Base-by-base conservation (phyloP, 805 yeast species). In the Brettanomyces anomalus region DNA sequence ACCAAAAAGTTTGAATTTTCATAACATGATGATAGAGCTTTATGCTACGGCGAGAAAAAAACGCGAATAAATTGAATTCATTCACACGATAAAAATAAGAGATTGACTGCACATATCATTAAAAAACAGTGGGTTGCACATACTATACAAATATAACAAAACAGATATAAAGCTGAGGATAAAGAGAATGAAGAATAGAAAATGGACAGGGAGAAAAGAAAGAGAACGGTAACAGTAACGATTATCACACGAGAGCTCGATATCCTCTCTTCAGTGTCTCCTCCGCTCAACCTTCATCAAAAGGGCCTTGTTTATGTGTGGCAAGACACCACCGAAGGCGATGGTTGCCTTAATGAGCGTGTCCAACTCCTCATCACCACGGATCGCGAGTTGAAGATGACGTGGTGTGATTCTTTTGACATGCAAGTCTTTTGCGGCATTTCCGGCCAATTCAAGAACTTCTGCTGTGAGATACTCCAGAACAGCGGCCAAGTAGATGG, bases 331-430 rank as follows among this genome's bases (percentile, higher is more conserved):
- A 74, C 97, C 97, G 55, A 82, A 87, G 34, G 97, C 96, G 62
- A 90, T 90, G 46, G 97, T 90, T 46, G 96, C 95, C 68, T 86
- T 82, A 61, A 90, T 84, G 61, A 90, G 76, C 51, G 87, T 81
- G 71, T 89, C 96, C 66, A 90, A 79, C 69, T 90, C 97, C 67
- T 90, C 97, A 67, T 90, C 97, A 62, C 96, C 96, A 72, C 97
- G 86, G 60, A 89, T 89, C 49, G 97, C 97, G 59, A 89, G 76
- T 67, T 89, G 96, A 60, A 89, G 74, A 67, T 89, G 97, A 70
- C 97, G 85, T 59, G 97, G 97, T 16, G 96, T 88, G 64, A 89
- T 89, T 81, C 97, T 87, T 70, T 89, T 88, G 54, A 87, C 93
- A 65, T 86, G 85, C 64, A 87, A 74, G 61, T 90, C 97, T 66